These are phyloP conservation scores for Acacia acuminata DNA, from an alignment of 306 rosid species.

Conservation along the genomic window DNA sequence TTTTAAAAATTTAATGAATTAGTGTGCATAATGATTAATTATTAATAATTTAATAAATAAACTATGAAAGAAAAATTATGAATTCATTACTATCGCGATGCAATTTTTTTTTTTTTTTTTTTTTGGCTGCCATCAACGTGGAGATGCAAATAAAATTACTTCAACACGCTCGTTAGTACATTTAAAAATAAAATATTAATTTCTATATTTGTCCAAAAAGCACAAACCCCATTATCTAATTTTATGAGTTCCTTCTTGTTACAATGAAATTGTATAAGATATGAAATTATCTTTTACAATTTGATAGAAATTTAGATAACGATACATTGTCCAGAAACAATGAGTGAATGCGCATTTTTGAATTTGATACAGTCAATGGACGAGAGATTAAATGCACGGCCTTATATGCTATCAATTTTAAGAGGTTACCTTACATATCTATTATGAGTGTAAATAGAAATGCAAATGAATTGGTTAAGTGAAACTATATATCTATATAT, in stretches of 20 bases:
- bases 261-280: too few species aligned
- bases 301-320: too few species aligned
- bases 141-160: neutral
- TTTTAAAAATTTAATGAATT: neutral
- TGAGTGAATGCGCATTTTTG: neutral
- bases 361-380: neutral
- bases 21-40: neutral
- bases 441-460: too few species aligned
- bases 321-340: neutral
- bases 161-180: neutral
- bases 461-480: neutral
- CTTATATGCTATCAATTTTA: neutral
- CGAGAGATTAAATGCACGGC: neutral
- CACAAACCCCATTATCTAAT: too few species aligned
- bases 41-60: neutral
- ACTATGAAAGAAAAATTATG: neutral
- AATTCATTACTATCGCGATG: neutral
- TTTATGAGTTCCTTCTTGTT: too few species aligned
- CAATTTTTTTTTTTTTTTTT: too few species aligned
- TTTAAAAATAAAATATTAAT: too few species aligned
- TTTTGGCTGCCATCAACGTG: too few species aligned
- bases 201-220: too few species aligned
- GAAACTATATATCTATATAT: neutral
- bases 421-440: neutral
- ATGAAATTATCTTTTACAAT: too few species aligned